A percentile compares a stretch with the other conserved stretches of the same genome.
These are phyloP conservation scores for Scheffersomyces lignicola DNA, from an alignment of 1,139 yeast genomes.

Conservation along the genomic window DNA sequence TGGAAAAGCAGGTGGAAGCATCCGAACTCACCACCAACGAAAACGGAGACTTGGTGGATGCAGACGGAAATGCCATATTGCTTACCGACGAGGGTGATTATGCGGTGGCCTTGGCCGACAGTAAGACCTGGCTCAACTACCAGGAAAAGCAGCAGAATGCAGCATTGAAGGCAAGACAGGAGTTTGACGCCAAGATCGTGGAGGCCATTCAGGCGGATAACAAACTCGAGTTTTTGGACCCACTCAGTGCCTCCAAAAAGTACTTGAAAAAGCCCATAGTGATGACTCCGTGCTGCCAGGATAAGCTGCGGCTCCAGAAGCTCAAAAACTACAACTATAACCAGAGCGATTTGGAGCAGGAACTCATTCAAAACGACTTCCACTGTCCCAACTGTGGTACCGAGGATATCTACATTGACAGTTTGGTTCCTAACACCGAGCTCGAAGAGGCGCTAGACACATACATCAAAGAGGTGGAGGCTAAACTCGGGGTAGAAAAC, in stretches of 20 bases:
- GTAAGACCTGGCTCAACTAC: conserved; percentile 85
- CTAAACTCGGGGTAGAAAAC: conserved; percentile 40
- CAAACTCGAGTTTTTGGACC: conserved; percentile 50
- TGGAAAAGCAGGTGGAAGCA: conserved; percentile 58
- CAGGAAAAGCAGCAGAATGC: conserved; percentile 67
- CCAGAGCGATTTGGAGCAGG: conserved; percentile 58
- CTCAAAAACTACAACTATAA: conserved; percentile 40
- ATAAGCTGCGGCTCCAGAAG: conserved; percentile 56
- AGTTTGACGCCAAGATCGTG: conserved; percentile 37
- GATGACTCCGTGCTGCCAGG: conserved; percentile 80
- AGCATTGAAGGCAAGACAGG: conserved; percentile 47
- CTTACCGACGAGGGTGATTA: conserved; percentile 94
- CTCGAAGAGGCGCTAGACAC: conserved; percentile 54
- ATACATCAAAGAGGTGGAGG: conserved; percentile 48
- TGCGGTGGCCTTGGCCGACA: conserved; percentile 93
- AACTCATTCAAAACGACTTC: conserved; percentile 79
- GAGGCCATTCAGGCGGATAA: conserved; percentile 42
- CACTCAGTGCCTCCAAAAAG: conserved; percentile 55
- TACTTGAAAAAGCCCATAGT: conserved; percentile 69
- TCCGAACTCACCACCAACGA: conserved; percentile 38
- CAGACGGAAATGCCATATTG: conserved; percentile 71
- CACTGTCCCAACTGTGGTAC: conserved; percentile 84
- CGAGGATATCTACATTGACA: conserved; percentile 75
- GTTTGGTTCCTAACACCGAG: conserved; percentile 60
- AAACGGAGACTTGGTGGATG: conserved; percentile 53